Base-by-base conservation (phyloP, 2,329 filamentous ascomycete species). In the Colletotrichum truncatum region DNA sequence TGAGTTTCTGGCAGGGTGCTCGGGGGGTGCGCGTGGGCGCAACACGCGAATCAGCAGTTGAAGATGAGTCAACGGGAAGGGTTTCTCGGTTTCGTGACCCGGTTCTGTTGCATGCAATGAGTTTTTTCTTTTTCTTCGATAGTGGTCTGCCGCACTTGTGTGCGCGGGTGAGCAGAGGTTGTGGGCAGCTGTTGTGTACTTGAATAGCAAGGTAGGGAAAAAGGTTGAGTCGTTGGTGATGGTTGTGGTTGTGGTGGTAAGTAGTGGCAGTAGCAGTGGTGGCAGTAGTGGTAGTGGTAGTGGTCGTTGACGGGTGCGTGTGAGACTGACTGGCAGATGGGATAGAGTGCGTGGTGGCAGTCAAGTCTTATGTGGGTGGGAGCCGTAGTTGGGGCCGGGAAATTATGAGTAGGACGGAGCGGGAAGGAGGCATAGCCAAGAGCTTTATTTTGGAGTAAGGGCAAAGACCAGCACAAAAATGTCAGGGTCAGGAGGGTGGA, bases 321-420 rank as follows among this genome's bases (percentile, higher is more conserved):
- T 28, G 62, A 60, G 62, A 54, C 62, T 58, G 61, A 46, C 55
- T 54, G 48, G 23, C 39, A 56, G 36, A 59, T 30, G 49, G 56
- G 43, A 10, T 48, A 41, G 41, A 61, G 48, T 52, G 57, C 36
- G 51, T 28, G 58, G 63, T 66, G 58, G 63, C 49, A 64, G 63
- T 66, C 58, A 55, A 60, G 62, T 65, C 59, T 66, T 66, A 64
- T 66, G 63, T 66, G 63, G 63, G 63, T 53, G 63, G 63, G 63
- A 66, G 51, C 45, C 39, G 51, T 63, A 66, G 58, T 46, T 64
- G 58, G 63, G 63, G 51, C 43, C 63, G 63, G 63, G 63, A 66
- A 66, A 66, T 66, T 57, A 58, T 64, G 51, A 64, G 63, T 52
- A 66, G 58, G 32, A 64, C 58, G 58, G 63, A 56, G 63, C 63